phyloP scores from a whole-genome alignment of 2,329 filamentous ascomycete species.

The Zymoseptoria brevis region DNA sequence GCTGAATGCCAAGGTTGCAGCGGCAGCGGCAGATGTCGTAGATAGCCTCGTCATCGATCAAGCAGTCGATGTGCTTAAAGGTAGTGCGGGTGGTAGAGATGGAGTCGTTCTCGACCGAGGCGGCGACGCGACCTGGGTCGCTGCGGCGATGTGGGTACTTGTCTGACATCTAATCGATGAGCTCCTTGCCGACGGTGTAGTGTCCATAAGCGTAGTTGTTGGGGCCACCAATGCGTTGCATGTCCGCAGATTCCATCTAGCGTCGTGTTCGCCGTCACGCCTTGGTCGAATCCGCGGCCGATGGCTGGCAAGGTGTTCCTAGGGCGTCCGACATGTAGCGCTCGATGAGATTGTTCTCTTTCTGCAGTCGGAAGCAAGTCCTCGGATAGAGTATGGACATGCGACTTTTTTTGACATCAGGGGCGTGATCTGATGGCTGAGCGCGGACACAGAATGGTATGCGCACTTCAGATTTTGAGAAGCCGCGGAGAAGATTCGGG shows the following conservation, averaged over 20 bases:
- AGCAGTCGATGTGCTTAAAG: slow-evolving; percentile 98
- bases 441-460: too few relatives aligned
- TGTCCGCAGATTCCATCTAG: too few relatives aligned
- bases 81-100: slow-evolving; percentile 98
- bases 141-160: slow-evolving; percentile 92
- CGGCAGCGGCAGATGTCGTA: slow-evolving; percentile 98
- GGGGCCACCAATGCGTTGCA: slow-evolving; percentile 61
- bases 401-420: too few relatives aligned
- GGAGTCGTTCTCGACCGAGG: slow-evolving; percentile 97
- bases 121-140: slow-evolving; percentile 94
- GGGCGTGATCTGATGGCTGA: too few relatives aligned
- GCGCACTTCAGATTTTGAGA: too few relatives aligned
- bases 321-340: slow-evolving; percentile 25
- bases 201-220: slow-evolving; percentile 99
- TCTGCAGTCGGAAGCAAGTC: slow-evolving; percentile 8
- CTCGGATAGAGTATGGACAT: not conserved
- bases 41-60: slow-evolving; percentile 99
- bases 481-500: too few relatives aligned
- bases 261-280: too few relatives aligned
- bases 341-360: slow-evolving; percentile 20
- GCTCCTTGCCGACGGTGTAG: slow-evolving; percentile 99
- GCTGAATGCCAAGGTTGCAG: slow-evolving; percentile 92
- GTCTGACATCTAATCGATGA: slow-evolving; percentile 96
- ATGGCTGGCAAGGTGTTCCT: slow-evolving; percentile 27
- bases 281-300: slow-evolving; percentile 3